Conservation (phyloP, 805 yeast species). For the Candida adriatica region DNA sequence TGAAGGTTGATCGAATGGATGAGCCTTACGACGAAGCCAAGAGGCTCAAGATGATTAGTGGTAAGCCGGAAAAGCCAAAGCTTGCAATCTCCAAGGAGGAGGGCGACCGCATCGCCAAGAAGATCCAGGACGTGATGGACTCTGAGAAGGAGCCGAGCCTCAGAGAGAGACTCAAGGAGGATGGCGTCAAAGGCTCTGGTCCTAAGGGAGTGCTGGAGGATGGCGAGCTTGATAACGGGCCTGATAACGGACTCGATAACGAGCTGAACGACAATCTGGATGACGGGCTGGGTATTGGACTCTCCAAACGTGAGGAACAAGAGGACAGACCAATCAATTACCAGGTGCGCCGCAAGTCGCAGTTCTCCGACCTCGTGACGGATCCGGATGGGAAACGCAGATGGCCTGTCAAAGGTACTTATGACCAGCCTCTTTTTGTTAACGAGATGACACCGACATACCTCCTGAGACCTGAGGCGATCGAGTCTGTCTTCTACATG, state of each 20-base stretch:
- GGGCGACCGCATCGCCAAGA: not conserved
- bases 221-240: not conserved
- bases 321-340: conserved; percentile 3
- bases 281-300: too few species aligned
- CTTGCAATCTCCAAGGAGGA: too few species aligned
- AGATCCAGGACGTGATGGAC: not conserved
- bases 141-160: conserved; percentile 1
- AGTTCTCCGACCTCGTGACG: conserved; percentile 3
- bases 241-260: not conserved
- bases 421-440: conserved; percentile 26
- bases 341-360: conserved; percentile 1
- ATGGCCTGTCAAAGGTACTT: conserved; percentile 11
- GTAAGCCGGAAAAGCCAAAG: not conserved
- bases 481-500: conserved; percentile 53
- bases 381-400: conserved; percentile 6
- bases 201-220: not conserved
- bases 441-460: conserved; percentile 31
- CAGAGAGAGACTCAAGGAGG: not conserved
- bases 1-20: conserved; percentile 25
- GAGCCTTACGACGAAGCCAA: conserved; percentile 15
- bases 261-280: not conserved
- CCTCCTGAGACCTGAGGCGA: conserved; percentile 52
- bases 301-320: conserved; percentile 1
- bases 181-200: not conserved
- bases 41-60: conserved; percentile 4